Percentiles rank a stretch among this genome's conserved stretches.
These are phyloP conservation scores for Dactylis glomerata DNA, from an alignment of 176 grass and related monocot species.

Conservation along the genomic window DNA sequence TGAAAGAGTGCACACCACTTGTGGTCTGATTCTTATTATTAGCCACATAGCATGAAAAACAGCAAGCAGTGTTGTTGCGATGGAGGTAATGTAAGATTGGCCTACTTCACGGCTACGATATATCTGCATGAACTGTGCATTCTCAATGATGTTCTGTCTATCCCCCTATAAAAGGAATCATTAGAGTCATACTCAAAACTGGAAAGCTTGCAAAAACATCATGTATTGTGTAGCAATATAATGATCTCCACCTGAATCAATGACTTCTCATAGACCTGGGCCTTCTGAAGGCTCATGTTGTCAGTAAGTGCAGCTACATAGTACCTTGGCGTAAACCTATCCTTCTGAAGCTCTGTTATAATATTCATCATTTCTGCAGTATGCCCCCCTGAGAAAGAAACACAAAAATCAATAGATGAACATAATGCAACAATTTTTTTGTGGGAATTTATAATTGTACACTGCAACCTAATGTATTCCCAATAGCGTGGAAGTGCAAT, in stretches of 20 bases:
- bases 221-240: neutral
- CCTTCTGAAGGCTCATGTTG: conserved; percentile 95
- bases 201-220: neutral
- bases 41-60: conserved; percentile 76
- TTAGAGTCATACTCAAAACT: conserved; percentile 1
- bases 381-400: conserved; percentile 58
- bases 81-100: conserved; percentile 87
- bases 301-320: conserved; percentile 80
- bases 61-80: conserved; percentile 76
- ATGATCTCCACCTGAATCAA: conserved; percentile 38
- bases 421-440: neutral
- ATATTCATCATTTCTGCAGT: conserved; percentile 89
- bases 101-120: conserved; percentile 96
- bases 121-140: conserved; percentile 75
- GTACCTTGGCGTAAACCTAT: conserved; percentile 70
- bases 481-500: no score
- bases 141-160: conserved; percentile 24
- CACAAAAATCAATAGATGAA: neutral
- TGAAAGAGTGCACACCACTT: conserved; percentile 65
- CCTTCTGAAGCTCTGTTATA: conserved; percentile 59
- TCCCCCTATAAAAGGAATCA: conserved; percentile 46
- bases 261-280: conserved; percentile 72
- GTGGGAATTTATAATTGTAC: neutral
- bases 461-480: conserved; percentile 3
- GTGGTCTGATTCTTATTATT: conserved; percentile 75